A percentile compares a stretch with the other conserved stretches of the same genome.
These are phyloP conservation scores for Penicillium sp. DNA, from an alignment of 2,329 filamentous ascomycete species.

Conservation along the genomic window DNA sequence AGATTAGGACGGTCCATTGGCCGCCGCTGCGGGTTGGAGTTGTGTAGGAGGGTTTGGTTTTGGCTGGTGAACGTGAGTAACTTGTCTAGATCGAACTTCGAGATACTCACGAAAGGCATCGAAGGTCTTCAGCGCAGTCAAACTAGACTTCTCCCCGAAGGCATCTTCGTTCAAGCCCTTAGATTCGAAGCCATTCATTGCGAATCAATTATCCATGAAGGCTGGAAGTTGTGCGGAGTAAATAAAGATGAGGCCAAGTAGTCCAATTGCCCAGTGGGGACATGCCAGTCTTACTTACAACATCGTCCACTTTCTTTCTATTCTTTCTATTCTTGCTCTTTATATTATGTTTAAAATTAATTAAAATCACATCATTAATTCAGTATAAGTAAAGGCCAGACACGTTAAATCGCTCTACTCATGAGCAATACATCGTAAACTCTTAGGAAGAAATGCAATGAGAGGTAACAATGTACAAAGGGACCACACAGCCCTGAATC, in stretches of 20 bases:
- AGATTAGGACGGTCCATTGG: slow-evolving; percentile 86
- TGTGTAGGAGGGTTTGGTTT: slow-evolving; percentile 92
- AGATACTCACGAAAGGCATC: slow-evolving; percentile 84
- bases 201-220: slow-evolving; percentile 31
- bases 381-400: slow-evolving; percentile 1
- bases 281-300: not conserved
- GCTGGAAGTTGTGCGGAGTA: slow-evolving; percentile 17
- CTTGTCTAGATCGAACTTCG: not conserved
- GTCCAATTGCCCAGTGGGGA: slow-evolving; percentile 18
- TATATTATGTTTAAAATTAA: not conserved
- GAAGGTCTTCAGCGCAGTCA: slow-evolving; percentile 71
- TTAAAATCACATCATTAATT: slow-evolving; percentile 10
- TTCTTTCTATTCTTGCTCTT: not conserved
- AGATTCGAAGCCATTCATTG: slow-evolving; percentile 77
- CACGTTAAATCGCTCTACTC: slow-evolving; percentile 20
- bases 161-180: slow-evolving; percentile 71
- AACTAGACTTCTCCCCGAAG: slow-evolving; percentile 69
- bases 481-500: slow-evolving; percentile 8
- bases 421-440: slow-evolving; percentile 14
- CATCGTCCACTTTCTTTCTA: not conserved
- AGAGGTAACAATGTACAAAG: slow-evolving; percentile 25
- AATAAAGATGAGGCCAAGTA: slow-evolving; percentile 30
- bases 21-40: slow-evolving; percentile 80
- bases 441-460: slow-evolving; percentile 22
- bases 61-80: slow-evolving; percentile 58